phyloP scores from a whole-genome alignment of 2,329 filamentous ascomycete species.

The Diplodia corticola region DNA sequence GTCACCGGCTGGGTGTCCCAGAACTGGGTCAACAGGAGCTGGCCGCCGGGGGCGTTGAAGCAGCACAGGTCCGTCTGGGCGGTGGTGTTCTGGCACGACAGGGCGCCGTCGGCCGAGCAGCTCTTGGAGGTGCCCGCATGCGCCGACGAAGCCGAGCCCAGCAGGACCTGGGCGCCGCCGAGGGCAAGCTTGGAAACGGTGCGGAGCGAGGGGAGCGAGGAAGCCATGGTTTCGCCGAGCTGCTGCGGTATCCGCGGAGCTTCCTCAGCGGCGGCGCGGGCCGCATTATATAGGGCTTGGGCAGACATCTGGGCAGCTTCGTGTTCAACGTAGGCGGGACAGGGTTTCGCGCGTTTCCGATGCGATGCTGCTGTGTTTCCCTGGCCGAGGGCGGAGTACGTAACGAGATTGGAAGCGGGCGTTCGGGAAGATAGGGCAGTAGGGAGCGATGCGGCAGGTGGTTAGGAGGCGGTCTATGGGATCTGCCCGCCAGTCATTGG shows the following conservation, averaged over 20 bases:
- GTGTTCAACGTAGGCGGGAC: background rate
- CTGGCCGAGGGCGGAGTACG: background rate
- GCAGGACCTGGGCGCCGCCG: slow-evolving; percentile 36
- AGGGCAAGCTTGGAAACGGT: slow-evolving; percentile 41
- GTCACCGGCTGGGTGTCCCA: slow-evolving; percentile 69
- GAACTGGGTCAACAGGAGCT: slow-evolving; percentile 73
- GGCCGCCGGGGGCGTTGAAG: slow-evolving; percentile 70
- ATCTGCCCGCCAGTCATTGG: slow-evolving; percentile 17
- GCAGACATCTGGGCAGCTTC: slow-evolving; percentile 4
- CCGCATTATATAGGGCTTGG: slow-evolving; percentile 24
- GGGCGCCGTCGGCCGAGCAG: slow-evolving; percentile 42
- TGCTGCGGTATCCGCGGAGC: background rate
- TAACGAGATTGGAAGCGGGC: background rate
- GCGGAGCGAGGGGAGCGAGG: slow-evolving; percentile 38
- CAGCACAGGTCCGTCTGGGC: slow-evolving; percentile 67
- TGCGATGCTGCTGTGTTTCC: background rate
- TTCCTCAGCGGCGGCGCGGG: slow-evolving; percentile 11
- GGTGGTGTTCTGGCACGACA: slow-evolving; percentile 67
- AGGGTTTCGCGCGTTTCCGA: slow-evolving; percentile 5
- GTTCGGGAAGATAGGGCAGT: slow-evolving; percentile 7
- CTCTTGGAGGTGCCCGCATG: slow-evolving; percentile 31
- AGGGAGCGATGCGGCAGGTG: slow-evolving; percentile 19
- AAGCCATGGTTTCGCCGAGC: slow-evolving; percentile 28
- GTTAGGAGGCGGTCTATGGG: slow-evolving; percentile 18
- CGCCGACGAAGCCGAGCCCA: slow-evolving; percentile 33